Evolutionary conservation across 1,284 basidiomycete species (phyloP).

Genomic region (Stereum hirsutum): DNA sequence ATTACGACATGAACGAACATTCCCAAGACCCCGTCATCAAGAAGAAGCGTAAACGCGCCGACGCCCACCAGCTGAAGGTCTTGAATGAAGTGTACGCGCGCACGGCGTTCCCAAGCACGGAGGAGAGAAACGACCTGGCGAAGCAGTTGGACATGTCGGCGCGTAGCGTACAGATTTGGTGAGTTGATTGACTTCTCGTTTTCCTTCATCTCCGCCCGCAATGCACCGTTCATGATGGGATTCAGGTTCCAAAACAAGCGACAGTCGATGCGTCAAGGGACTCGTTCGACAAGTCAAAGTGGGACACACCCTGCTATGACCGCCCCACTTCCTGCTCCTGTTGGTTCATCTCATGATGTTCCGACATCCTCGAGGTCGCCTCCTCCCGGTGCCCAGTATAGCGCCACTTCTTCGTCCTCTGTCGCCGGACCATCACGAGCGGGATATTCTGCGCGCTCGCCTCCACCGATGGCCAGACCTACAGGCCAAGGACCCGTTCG

Average conservation of each 20-base stretch:
- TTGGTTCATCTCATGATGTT: no score
- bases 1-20: constrained; percentile 18
- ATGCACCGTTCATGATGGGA: constrained; percentile 7
- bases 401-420: no score
- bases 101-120: constrained; percentile 78
- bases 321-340: no score
- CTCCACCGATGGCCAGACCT: constrained; percentile 1
- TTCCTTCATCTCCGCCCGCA: constrained; percentile 4
- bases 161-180: constrained; percentile 82
- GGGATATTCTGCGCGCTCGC: constrained; percentile 10
- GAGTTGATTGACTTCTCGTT: constrained; percentile 14
- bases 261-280: constrained; percentile 70
- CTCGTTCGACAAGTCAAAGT: constrained; percentile 56
- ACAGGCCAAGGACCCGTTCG: constrained; percentile 9
- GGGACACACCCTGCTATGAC: constrained; percentile 28
- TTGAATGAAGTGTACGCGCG: constrained; percentile 72
- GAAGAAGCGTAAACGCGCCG: constrained; percentile 80
- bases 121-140: constrained; percentile 70
- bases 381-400: no score
- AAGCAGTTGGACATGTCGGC: constrained; percentile 74
- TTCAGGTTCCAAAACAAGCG: constrained; percentile 79
- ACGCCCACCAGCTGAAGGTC: constrained; percentile 67
- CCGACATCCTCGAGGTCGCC: constrained; percentile 32
- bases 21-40: constrained; percentile 62
- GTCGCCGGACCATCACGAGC: constrained; percentile 4